Base-by-base conservation (phyloP, 108 stramenopile genomes). In the Chaetoceros tenuissimus region DNA sequence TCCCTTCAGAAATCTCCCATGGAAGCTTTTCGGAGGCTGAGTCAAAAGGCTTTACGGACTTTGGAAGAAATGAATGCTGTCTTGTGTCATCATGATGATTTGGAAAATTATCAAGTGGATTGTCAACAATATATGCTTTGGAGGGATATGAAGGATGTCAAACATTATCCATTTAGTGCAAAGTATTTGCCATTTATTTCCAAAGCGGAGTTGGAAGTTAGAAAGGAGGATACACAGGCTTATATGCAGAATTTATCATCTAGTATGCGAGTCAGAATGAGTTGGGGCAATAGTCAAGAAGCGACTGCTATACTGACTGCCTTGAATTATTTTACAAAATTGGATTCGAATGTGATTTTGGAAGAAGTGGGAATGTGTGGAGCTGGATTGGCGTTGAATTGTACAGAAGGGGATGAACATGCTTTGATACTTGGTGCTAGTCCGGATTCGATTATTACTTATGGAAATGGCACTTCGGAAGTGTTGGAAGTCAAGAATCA, bases 401-500 rank as follows among this genome's bases (percentile, higher is more conserved):
- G 44, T 21, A 77, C 68, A 16, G 58, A 28, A 20, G 60, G 51
- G 21, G 28, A 46, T 23, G 31, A 48, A 24, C 27, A 43, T 3
- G 56, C 49, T 0, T 44, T 79, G 20, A 24, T 87, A 28, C 63
- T 92, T 25, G 90, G 90, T n/a, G 90, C 90, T 31, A 74, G 80
- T 25, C 90, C 90, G 5, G 90, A 92, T 75, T 85, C 74, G 7
- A 52, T 92, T 3, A 55, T 92, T 8, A 66, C 71, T 46, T 72
- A 92, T 58, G 56, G 80, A 8, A 66, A 92, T 62, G 86, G 86
- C 0, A 77, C 73, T 0, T 64, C 80, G 0, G 90, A 92, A 64
- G 86, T 75, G 2, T 49, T 92, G 40, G 90, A 92, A 61, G 90
- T 92, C 25, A 92, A 92, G 68, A 92, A 92, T 71, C 90, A 92